A percentile compares a stretch with the other conserved stretches of the same genome.
Conservation (phyloP, 805 yeast genomes). For the Sporopachydermia lactativora region DNA sequence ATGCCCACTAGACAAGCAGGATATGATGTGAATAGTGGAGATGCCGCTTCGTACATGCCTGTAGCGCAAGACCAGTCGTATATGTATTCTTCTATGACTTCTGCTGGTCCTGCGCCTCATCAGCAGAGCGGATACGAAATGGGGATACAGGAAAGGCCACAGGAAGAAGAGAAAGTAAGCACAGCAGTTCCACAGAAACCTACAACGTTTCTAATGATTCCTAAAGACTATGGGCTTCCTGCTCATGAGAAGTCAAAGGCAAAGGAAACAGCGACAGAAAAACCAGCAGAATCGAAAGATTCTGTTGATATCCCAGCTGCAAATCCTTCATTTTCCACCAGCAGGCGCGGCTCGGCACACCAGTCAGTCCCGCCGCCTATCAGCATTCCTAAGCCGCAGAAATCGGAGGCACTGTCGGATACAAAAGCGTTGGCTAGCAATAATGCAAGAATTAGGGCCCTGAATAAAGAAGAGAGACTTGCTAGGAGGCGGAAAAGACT, state of each 20-base stretch:
- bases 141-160: background rate
- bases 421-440: background rate
- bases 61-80: background rate
- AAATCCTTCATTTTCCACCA: background rate
- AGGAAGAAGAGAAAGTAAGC: too few species aligned
- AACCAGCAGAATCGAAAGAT: background rate
- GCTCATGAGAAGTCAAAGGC: background rate
- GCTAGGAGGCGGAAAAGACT: background rate
- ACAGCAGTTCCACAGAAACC: background rate
- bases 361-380: slow-evolving; percentile 7
- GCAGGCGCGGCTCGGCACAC: background rate
- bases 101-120: background rate
- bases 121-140: background rate
- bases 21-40: background rate
- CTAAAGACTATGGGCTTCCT: slow-evolving; percentile 1
- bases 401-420: slow-evolving; percentile 1
- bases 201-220: slow-evolving; percentile 1
- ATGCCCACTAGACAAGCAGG: slow-evolving; percentile 3
- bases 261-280: background rate
- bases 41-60: slow-evolving; percentile 4
- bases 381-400: slow-evolving; percentile 1
- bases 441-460: slow-evolving; percentile 4
- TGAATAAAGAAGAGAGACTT: background rate
- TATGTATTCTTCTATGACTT: background rate
- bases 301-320: slow-evolving; percentile 1